Base-by-base conservation (phyloP, 345 rosid species). In the Melaleuca alternifolia region DNA sequence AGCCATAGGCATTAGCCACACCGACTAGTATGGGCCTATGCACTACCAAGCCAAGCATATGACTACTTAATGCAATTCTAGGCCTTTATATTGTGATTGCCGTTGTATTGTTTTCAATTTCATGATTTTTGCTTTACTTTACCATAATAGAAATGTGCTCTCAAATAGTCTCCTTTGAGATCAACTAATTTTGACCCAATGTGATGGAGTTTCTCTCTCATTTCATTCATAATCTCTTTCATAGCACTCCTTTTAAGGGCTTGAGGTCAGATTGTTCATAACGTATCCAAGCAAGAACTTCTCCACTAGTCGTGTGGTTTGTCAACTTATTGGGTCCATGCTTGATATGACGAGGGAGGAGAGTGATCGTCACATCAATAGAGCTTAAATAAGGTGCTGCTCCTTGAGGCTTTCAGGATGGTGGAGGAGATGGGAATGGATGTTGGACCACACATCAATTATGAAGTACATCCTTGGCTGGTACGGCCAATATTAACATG, bases 311-410 rank as follows among this genome's bases (percentile, higher is more conserved):
- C 9, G 48, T 71, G 79, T 5, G n/a, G n/a, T n/a, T n/a, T n/a
- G n/a, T n/a, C n/a, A n/a, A 71, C 79, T 1, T 37, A 71, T 0
- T 33, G 18, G 2, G 48, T 18, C 26, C 4, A 7, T 37, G 13
- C 7, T 46, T 9, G 5, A 71, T 71, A 10, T 71, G 13, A 18
- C 20, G 24, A 71, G 13, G 3, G 79, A 16, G n/a, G 14, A 71
- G 24, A 71, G 79, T 9, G 79, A 71, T 5, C 1, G 2, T 0
- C 0, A 0, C 12, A 65, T 0, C 5, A 37, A 37, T 4, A 71
- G 2, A 71, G 79, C 24, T 71, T 71, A 71, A 7, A 2, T 6
- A 33, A 0, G 2, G 11, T 71, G 3, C 1, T 4, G 0, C 48
- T 71, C 26, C 7, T 18, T 21, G 0, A 11, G 26, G 11, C 13